Conservation (phyloP, 2,329 filamentous ascomycete genomes). For the Gremmenia infestans region DNA sequence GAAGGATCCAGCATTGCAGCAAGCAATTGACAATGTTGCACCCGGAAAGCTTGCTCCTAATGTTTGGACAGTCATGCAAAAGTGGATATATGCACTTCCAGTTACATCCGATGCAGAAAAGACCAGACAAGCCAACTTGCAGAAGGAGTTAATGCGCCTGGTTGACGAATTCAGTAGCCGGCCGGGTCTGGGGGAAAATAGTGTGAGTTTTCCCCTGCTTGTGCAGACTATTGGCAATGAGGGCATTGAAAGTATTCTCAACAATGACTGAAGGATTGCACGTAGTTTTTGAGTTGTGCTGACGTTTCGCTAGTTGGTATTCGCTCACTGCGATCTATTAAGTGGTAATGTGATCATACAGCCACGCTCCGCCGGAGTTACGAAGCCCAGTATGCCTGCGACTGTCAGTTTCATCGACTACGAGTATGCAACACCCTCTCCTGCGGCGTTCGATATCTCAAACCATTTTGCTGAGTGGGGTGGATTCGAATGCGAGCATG, state of each 20-base stretch:
- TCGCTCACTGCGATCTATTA: constrained; percentile 93
- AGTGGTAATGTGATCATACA: constrained; percentile 92
- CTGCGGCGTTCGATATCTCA: constrained; percentile 90
- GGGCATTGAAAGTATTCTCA: not conserved
- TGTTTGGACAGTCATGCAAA: constrained; percentile 92
- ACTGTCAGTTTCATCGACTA: constrained; percentile 91
- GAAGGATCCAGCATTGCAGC: constrained; percentile 35
- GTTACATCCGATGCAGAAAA: constrained; percentile 64
- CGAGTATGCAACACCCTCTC: constrained; percentile 92
- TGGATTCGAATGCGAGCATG: constrained; percentile 91
- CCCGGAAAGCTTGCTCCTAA: constrained; percentile 74
- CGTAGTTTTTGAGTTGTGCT: constrained; percentile 6
- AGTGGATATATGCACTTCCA: constrained; percentile 87
- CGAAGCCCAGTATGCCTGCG: constrained; percentile 36
- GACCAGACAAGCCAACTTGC: constrained; percentile 61
- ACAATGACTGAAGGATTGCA: not conserved
- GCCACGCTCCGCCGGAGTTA: constrained; percentile 37
- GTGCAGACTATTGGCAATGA: not conserved
- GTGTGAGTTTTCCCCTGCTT: constrained; percentile 47
- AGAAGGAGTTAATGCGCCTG: constrained; percentile 68
- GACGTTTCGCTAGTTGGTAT: constrained; percentile 60
- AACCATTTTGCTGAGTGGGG: constrained; percentile 99
- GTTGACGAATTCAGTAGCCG: constrained; percentile 69
- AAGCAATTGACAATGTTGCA: constrained; percentile 46
- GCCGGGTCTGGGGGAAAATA: constrained; percentile 69